Evolutionary conservation across 148 eudicot species (phyloP), one percentile per base, ranked within the genome.

Genomic region (Persicaria maculosa): DNA sequence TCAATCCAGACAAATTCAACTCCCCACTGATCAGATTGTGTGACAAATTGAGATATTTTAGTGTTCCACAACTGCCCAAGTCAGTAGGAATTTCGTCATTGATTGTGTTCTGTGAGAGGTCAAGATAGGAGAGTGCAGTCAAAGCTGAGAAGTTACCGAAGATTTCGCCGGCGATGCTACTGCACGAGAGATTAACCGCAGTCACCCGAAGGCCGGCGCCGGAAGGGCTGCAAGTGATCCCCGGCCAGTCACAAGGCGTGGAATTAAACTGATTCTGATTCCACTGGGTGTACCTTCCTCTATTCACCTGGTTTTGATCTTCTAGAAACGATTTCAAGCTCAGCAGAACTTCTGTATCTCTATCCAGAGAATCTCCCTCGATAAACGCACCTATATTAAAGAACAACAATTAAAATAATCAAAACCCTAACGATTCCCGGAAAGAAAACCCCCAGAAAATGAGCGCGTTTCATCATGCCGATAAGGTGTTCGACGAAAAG

Each of bases 61-160:
- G 90, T 44, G 59, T 87, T 76, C 20, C 74, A 74, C 98, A 90
- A 73, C 48, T 57, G 74, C 90, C 79, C 68, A 94, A 79, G 76
- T 87, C 92, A 22, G 47, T 64, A 22, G 89, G 91, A 52, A 88
- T 72, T 4, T 47, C 45, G 14, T 85, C 86, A 9, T 74, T 77
- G 4, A 94, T 81, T 7, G 90, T 86, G 81, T 94, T 94, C 40
- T 44, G 65, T 2, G 98, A 94, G 55, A 92, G 86, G 74, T 94
- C 89, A 40, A 94, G 86, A 58, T 6, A 22, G 16, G 85, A 78
- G 2, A 94, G 85, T 52, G 83, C 86, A 9, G 92, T 80, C 77
- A 94, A 77, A 53, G 86, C 81, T 1, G 98, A 90, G 74, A 94
- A 92, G 80, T 92, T 92, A 8, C 80, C 77, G 75, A 82, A 90